These are phyloP conservation scores for Strobilomyces dryophilus DNA, from an alignment of 768 basidiomycete species.

Conservation along the genomic window DNA sequence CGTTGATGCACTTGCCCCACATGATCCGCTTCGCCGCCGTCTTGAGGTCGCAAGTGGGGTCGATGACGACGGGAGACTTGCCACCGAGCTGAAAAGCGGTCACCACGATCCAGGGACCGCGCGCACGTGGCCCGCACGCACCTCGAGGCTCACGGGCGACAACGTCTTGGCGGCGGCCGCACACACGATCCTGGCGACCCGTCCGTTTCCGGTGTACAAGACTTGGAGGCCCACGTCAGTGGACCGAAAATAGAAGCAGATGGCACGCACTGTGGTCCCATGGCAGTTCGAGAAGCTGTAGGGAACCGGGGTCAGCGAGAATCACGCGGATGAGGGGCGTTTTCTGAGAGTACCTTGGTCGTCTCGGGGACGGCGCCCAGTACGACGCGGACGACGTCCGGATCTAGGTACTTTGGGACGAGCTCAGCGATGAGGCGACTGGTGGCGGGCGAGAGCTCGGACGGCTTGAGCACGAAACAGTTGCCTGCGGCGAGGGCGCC, in stretches of 20 bases:
- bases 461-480: conserved; percentile 68
- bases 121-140: conserved; percentile 17
- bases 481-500: conserved; percentile 82
- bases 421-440: conserved; percentile 62
- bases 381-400: conserved; percentile 58
- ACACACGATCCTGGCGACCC: conserved; percentile 65
- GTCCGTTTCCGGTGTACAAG: conserved; percentile 56
- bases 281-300: conserved; percentile 63
- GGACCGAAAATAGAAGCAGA: neutral
- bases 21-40: conserved; percentile 65
- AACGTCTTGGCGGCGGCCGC: conserved; percentile 73
- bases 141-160: conserved; percentile 62
- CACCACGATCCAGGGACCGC: neutral
- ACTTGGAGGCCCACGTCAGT: conserved; percentile 18
- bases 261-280: conserved; percentile 54
- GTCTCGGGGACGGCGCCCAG: conserved; percentile 66
- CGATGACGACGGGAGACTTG: conserved; percentile 73
- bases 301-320: neutral
- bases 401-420: conserved; percentile 72
- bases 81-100: conserved; percentile 50
- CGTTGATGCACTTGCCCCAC: conserved; percentile 80
- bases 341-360: conserved; percentile 39
- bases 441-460: conserved; percentile 58
- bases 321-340: neutral
- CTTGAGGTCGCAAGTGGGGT: conserved; percentile 63